phyloP scores from a whole-genome alignment of 163 green algal genomes.

The Chlorella variabilis region DNA sequence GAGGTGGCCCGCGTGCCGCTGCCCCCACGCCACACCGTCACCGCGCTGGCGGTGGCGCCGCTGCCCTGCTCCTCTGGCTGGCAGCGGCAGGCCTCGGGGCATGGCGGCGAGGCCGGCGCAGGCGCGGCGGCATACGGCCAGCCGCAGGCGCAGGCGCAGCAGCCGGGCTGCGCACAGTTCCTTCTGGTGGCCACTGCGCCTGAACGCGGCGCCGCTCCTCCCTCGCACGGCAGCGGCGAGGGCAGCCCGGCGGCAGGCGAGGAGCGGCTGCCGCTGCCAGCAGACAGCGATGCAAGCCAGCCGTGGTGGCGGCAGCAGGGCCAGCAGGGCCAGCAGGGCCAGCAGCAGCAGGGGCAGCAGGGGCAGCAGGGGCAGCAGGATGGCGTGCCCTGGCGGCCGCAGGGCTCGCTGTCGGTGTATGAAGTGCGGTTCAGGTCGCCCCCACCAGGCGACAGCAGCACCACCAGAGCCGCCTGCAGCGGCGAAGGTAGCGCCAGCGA shows the following conservation, averaged over 20 bases:
- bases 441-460: not conserved
- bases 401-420: conserved; percentile 3
- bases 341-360: not conserved
- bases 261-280: not conserved
- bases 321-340: not conserved
- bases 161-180: conserved; percentile 25
- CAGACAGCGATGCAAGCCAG: not conserved
- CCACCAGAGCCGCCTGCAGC: not conserved
- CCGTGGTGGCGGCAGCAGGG: conserved; percentile 35
- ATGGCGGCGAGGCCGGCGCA: not conserved
- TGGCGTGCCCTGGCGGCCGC: not conserved
- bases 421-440: not conserved
- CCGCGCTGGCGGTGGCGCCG: conserved; percentile 7
- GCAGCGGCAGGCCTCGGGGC: not conserved
- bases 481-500: not conserved
- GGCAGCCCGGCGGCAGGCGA: not conserved
- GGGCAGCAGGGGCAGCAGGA: not conserved
- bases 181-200: conserved; percentile 7
- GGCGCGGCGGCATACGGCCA: not conserved
- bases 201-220: too few species aligned
- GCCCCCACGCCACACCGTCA: conserved; percentile 1
- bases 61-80: conserved; percentile 29
- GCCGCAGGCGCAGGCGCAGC: not conserved
- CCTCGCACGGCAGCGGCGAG: not conserved
- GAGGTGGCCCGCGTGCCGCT: conserved; percentile 16